Percentiles rank a stretch among this genome's conserved stretches.
phyloP scores from a whole-genome alignment of 305 asterid species.

The Ajuga reptans region DNA sequence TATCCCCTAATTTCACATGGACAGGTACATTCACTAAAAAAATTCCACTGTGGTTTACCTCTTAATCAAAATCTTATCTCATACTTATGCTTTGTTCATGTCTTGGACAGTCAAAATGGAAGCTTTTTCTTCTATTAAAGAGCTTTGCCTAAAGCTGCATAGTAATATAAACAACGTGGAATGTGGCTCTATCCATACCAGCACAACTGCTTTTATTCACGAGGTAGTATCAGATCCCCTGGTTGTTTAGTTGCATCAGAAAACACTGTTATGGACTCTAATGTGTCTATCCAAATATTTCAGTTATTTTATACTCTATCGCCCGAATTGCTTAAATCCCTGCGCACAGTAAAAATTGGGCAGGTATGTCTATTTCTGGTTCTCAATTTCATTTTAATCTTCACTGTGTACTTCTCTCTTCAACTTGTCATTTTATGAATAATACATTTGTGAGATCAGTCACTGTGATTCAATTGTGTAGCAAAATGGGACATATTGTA shows the following conservation, averaged over 20 bases:
- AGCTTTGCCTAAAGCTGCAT: conserved; percentile 60
- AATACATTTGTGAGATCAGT: neutral
- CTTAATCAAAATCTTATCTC: conserved; percentile 5
- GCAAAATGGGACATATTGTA: neutral
- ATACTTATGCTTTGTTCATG: conserved; percentile 16
- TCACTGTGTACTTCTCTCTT: neutral
- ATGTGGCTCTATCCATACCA: conserved; percentile 32
- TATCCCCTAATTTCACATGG: conserved; percentile 75
- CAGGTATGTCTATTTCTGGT: conserved; percentile 44
- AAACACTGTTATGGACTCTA: conserved; percentile 20
- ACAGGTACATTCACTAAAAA: conserved; percentile 41
- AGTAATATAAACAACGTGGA: conserved; percentile 22
- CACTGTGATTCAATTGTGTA: neutral
- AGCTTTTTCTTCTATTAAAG: conserved; percentile 61
- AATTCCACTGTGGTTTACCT: neutral
- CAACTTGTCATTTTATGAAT: neutral
- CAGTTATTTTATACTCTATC: conserved; percentile 58
- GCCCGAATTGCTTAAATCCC: conserved; percentile 62
- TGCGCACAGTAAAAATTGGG: conserved; percentile 64
- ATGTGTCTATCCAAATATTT: conserved; percentile 22
- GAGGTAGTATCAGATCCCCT: conserved; percentile 46
- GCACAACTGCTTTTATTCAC: conserved; percentile 34
- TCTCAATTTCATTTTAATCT: conserved; percentile 7
- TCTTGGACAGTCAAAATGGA: conserved; percentile 61
- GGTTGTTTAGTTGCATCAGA: conserved; percentile 3